Evolutionary conservation across 176 grass and related monocot species (phyloP).

Genomic region (Cenchrus americanus): DNA sequence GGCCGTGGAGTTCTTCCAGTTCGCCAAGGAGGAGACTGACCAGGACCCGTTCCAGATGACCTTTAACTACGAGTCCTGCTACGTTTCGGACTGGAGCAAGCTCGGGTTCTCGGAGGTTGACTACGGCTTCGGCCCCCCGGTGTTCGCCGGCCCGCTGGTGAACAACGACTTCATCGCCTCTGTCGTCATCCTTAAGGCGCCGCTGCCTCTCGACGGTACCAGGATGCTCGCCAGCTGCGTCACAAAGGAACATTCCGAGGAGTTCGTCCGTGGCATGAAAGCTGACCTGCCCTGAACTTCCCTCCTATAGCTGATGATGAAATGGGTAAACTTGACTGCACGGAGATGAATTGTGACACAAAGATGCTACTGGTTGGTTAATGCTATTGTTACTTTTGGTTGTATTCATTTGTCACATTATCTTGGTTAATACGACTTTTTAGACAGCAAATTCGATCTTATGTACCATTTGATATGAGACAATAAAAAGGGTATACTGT

Average conservation of each 20-base stretch:
- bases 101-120: slow-evolving; percentile 76
- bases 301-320: neutral
- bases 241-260: slow-evolving; percentile 69
- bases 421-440: slow-evolving; percentile 36
- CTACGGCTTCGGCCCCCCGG: slow-evolving; percentile 71
- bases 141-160: slow-evolving; percentile 66
- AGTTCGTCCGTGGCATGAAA: slow-evolving; percentile 59
- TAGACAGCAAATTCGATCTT: slow-evolving; percentile 38
- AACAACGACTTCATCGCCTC: slow-evolving; percentile 92
- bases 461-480: slow-evolving; percentile 44
- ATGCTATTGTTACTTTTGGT: slow-evolving; percentile 21
- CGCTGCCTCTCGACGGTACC: slow-evolving; percentile 68
- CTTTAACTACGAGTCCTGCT: slow-evolving; percentile 80
- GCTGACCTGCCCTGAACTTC: slow-evolving; percentile 45
- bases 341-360: neutral
- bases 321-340: neutral
- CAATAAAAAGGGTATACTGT: slow-evolving; percentile 48
- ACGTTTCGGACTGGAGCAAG: slow-evolving; percentile 89
- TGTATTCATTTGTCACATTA: slow-evolving; percentile 32
- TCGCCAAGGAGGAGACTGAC: slow-evolving; percentile 63
- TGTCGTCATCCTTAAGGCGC: slow-evolving; percentile 73
- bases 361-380: slow-evolving; percentile 25
- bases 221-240: slow-evolving; percentile 79
- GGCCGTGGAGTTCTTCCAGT: slow-evolving; percentile 61
- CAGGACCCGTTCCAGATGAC: slow-evolving; percentile 77